phyloP scores from a whole-genome alignment of 306 rosid genomes.

The Fragaria vesca region DNA sequence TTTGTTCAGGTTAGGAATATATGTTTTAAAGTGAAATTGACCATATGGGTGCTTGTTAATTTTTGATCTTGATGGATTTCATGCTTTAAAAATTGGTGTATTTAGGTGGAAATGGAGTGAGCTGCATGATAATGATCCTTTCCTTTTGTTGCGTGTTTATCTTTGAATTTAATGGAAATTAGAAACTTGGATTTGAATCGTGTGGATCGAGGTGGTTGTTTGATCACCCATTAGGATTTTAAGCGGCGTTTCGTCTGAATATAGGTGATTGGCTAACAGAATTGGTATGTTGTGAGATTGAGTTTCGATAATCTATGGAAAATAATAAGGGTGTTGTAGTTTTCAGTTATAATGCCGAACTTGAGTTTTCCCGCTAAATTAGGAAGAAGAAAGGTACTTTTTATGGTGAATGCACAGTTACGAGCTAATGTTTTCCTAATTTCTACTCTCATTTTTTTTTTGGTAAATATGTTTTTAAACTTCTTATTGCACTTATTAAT shows the following conservation, averaged over 20 bases:
- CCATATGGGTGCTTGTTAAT: conserved; percentile 16
- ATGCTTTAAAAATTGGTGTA: conserved; percentile 1
- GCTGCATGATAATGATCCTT: neutral
- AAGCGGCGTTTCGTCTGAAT: neutral
- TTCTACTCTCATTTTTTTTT: neutral
- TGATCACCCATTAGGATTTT: neutral
- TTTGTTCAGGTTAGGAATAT: neutral
- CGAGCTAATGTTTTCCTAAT: neutral
- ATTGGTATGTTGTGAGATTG: neutral
- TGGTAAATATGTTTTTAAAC: neutral
- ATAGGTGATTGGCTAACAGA: neutral
- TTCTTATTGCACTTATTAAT: neutral
- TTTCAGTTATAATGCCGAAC: neutral
- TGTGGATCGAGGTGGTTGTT: neutral
- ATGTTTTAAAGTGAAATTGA: neutral
- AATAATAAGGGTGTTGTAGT: neutral
- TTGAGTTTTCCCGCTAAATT: conserved; percentile 12
- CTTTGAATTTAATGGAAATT: conserved; percentile 2
- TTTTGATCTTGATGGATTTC: conserved; percentile 14
- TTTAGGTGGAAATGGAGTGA: conserved; percentile 14
- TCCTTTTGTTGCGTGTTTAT: conserved; percentile 4
- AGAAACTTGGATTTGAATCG: neutral
- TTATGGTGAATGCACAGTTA: neutral
- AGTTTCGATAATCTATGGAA: neutral
- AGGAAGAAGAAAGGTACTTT: neutral